Conservation (phyloP, 345 rosid genomes). For the Erodium maritimum region DNA sequence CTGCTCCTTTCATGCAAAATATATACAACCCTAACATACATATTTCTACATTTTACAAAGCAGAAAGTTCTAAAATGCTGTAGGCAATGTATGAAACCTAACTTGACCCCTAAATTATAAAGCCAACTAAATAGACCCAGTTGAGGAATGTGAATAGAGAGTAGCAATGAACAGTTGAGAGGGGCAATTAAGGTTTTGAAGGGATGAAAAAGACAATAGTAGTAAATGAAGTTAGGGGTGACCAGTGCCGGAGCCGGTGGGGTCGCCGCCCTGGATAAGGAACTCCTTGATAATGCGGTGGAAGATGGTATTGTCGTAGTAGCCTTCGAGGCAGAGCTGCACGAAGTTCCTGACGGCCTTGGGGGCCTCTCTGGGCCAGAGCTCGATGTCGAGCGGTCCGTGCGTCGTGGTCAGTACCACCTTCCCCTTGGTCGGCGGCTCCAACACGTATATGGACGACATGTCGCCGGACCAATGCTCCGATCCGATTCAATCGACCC, state of each 20-base stretch:
- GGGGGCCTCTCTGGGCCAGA: slow-evolving; percentile 94
- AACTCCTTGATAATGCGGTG: slow-evolving; percentile 89
- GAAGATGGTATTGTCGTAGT: slow-evolving; percentile 72
- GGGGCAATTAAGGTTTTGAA: too few species aligned
- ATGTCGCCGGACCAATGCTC: slow-evolving; percentile 14
- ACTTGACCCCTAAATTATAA: not conserved
- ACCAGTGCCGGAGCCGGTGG: slow-evolving; percentile 87
- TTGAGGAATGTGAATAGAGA: not conserved
- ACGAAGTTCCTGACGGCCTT: slow-evolving; percentile 90
- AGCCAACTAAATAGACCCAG: not conserved
- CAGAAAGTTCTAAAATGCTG: not conserved
- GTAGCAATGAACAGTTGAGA: not conserved
- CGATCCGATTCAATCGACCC: not conserved
- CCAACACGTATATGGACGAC: slow-evolving; percentile 84
- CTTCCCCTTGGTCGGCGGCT: slow-evolving; percentile 92
- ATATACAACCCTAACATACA: not conserved
- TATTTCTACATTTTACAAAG: not conserved
- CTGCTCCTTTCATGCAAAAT: not conserved
- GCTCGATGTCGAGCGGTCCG: slow-evolving; percentile 84
- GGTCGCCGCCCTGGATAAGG: slow-evolving; percentile 83
- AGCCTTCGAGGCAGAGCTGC: slow-evolving; percentile 87
- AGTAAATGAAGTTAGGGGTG: not conserved
- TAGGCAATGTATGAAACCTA: too few species aligned
- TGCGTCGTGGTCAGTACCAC: slow-evolving; percentile 66
- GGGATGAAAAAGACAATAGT: not conserved